Evolutionary conservation across 345 rosid genomes (phyloP).

Genomic region (Toxicodendron radicans): DNA sequence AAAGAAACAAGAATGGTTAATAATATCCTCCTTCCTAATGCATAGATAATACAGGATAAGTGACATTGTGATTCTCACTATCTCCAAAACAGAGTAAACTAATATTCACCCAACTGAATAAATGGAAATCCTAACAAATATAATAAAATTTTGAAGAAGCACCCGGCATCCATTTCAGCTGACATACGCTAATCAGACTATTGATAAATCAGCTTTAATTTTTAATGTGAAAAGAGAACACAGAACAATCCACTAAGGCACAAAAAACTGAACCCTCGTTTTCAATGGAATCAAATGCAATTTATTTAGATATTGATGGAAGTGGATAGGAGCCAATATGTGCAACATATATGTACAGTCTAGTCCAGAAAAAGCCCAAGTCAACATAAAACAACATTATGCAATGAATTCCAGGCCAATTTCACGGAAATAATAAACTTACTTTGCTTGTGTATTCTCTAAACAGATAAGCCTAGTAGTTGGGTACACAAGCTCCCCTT

Average conservation of each 20-base stretch:
- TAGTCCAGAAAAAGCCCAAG: not conserved
- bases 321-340: not conserved
- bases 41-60: not conserved
- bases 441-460: conserved; percentile 95
- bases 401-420: not conserved
- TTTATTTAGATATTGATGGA: not conserved
- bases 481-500: conserved; percentile 71
- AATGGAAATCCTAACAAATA: not conserved
- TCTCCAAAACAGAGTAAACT: not conserved
- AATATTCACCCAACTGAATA: not conserved
- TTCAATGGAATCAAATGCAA: not conserved
- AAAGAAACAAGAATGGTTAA: not conserved
- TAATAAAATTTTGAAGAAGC: not conserved
- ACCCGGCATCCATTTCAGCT: not conserved
- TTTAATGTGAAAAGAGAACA: not conserved
- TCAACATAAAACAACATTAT: not conserved
- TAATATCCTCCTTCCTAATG: not conserved
- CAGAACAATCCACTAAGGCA: too few relatives aligned
- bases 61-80: not conserved
- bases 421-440: conserved; percentile 23
- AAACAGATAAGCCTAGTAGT: conserved; percentile 88
- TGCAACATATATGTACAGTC: not conserved
- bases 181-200: too few relatives aligned
- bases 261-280: not conserved
- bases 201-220: not conserved